Evolutionary conservation across 495 filamentous ascomycete genomes (phyloP).

Genomic region (Bacidia gigantensis): DNA sequence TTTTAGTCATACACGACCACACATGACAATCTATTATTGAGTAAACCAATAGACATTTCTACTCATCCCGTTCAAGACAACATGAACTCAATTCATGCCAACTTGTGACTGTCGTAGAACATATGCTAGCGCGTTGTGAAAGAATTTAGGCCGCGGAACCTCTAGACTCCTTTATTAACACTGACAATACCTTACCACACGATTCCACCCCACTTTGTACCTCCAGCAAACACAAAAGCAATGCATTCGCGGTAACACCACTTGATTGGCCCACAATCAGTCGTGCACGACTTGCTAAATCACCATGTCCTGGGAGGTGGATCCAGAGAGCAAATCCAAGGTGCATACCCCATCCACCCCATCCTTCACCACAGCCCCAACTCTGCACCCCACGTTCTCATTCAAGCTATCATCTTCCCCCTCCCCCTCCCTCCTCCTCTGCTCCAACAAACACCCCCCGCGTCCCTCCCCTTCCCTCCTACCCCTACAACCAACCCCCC

Average conservation of each 20-base stretch:
- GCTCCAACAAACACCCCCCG: not conserved
- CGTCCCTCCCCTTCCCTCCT: not conserved
- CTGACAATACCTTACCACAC: not conserved
- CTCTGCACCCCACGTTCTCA: too few relatives aligned
- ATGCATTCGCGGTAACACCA: not conserved
- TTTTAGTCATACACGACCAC: not conserved
- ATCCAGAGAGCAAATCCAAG: conserved; percentile 88
- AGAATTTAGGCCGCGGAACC: not conserved
- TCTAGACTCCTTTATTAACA: not conserved
- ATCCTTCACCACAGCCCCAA: not conserved
- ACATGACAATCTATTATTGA: not conserved
- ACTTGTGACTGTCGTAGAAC: too few relatives aligned
- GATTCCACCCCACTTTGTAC: not conserved
- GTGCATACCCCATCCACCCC: conserved; percentile 29
- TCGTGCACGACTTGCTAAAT: too few relatives aligned
- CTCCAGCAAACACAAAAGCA: conserved; percentile 31
- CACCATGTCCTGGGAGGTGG: conserved; percentile 62
- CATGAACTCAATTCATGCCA: too few relatives aligned
- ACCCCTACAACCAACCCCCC: conserved; percentile 7
- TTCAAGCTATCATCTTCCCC: too few relatives aligned
- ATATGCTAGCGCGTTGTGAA: not conserved
- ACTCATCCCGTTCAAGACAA: too few relatives aligned
- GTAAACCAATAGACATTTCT: not conserved
- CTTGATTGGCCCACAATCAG: too few relatives aligned
- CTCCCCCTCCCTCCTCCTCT: conserved; percentile 6